Evolutionary conservation across 164 flowering plant genomes (phyloP).

Genomic region (Aristolochia fimbriata): DNA sequence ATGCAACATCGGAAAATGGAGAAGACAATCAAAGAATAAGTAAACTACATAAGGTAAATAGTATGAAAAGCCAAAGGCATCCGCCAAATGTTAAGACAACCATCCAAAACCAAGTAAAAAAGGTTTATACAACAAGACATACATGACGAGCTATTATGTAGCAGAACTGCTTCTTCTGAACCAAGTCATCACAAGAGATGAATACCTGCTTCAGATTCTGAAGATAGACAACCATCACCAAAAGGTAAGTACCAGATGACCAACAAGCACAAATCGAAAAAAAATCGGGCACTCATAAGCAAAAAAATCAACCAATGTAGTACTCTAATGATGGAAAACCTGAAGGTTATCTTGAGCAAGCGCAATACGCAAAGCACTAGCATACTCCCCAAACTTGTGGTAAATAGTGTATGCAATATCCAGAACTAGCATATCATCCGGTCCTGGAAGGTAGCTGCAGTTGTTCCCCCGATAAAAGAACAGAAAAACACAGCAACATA

Average conservation of each 20-base stretch:
- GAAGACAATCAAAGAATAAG: not conserved
- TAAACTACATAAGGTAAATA: not conserved
- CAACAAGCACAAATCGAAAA: not conserved
- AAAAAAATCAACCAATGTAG: no score
- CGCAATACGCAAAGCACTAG: constrained; percentile 89
- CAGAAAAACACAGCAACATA: no score
- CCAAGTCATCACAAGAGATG: constrained; percentile 48
- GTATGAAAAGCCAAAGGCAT: no score
- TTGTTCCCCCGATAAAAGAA: not conserved
- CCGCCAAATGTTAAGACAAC: no score
- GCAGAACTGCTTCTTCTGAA: constrained; percentile 71
- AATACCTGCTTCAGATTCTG: constrained; percentile 88
- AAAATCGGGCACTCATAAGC: no score
- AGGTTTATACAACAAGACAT: constrained; percentile 19
- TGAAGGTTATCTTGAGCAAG: constrained; percentile 69
- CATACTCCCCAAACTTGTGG: constrained; percentile 68
- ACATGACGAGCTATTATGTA: constrained; percentile 93
- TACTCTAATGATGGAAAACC: constrained; percentile 25
- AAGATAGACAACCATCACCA: constrained; percentile 10
- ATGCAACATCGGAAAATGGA: not conserved
- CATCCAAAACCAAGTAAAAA: not conserved
- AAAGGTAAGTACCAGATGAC: constrained; percentile 4
- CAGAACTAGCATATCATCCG: constrained; percentile 85
- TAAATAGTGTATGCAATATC: constrained; percentile 83
- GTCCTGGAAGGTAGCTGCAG: constrained; percentile 92